Base-by-base conservation (phyloP, 805 yeast genomes). In the Clavispora phyllophila region DNA sequence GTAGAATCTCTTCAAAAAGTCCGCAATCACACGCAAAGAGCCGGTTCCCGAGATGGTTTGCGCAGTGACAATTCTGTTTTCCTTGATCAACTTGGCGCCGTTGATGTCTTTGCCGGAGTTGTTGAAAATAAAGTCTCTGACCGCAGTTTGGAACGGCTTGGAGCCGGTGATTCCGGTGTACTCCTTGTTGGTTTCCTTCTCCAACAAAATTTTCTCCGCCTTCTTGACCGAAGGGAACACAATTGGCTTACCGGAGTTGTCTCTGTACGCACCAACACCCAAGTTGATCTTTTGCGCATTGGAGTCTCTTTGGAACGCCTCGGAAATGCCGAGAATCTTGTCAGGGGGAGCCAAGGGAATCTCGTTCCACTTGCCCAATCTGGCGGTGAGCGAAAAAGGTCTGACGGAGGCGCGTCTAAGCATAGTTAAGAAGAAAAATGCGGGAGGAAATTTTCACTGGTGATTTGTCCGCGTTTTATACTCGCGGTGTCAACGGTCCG, bases 11-110 rank as follows among this genome's bases (percentile, higher is more conserved):
- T 65, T 65, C 55, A 90, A 64, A 59, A 91, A 86, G 58, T 83
- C 91, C 19, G 86, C 91, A 39, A 89, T 80, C 29, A 91, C 82
- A 52, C 95, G 81, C 48, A 90, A 72, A 3, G 97, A 91, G 48
- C 99, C 99, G 29, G 99, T 91, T 49, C 99, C 99, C 31, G 95
- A 84, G 48, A 91, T 74, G 44, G 97, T 84, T 68, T 91, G 99
- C 12, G 89, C 74, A 39, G 95, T 79, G 41, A 88, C 84, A 32
- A 90, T 76, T 55, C 95, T 75, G 43, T 76, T 75, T 39, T 78
- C 81, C 12, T 67, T 65, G 34, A 84, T 63, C 43, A 84, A 75
- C 45, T 74, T 60, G 29, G 74, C 68, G 31, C 86, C 86, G 47
- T 73, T 65, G 39, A 70, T 60, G 50, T 79, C 83, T 60, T 68